Conservation (phyloP, 192 early-diverging fungal genomes). For the Geranomyces variabilis region DNA sequence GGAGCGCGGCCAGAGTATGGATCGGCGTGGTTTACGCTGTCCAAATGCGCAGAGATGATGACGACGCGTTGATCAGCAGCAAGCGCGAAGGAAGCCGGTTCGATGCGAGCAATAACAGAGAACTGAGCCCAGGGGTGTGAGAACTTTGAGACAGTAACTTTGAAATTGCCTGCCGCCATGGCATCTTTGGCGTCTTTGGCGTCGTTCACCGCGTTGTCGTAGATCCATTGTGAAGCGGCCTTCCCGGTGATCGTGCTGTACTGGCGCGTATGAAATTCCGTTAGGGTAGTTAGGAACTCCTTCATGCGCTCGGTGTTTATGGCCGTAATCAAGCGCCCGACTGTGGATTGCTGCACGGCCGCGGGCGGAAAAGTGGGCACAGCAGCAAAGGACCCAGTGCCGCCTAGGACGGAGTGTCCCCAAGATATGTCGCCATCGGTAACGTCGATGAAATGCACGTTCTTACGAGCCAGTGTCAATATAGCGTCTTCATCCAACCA, state of each 20-base stretch:
- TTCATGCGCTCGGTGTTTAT: not conserved
- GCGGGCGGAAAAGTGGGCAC: too few relatives aligned
- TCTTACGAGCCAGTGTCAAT: not conserved
- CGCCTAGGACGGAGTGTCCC: not conserved
- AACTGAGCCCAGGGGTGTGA: slow-evolving; percentile 10
- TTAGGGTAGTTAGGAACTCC: not conserved
- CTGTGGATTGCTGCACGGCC: not conserved
- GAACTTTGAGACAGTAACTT: slow-evolving; percentile 2
- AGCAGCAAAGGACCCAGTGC: slow-evolving; percentile 36
- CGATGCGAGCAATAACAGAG: slow-evolving; percentile 16
- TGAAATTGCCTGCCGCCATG: not conserved
- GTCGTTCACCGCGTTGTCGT: not conserved
- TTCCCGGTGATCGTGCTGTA: not conserved
- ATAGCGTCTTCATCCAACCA: too few relatives aligned
- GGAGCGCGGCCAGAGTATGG: slow-evolving; percentile 50
- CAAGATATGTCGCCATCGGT: not conserved
- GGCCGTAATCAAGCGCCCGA: not conserved
- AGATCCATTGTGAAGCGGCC: slow-evolving; percentile 1
- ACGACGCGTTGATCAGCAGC: slow-evolving; percentile 42
- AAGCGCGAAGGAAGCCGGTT: too few relatives aligned
- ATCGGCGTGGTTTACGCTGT: slow-evolving; percentile 52
- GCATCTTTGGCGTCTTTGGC: not conserved
- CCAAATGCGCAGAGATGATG: slow-evolving; percentile 84
- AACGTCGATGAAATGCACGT: not conserved
- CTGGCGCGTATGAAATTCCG: slow-evolving; percentile 6